phyloP scores from a whole-genome alignment of 2,329 filamentous ascomycete genomes.

The Ophiostoma fasciatum region DNA sequence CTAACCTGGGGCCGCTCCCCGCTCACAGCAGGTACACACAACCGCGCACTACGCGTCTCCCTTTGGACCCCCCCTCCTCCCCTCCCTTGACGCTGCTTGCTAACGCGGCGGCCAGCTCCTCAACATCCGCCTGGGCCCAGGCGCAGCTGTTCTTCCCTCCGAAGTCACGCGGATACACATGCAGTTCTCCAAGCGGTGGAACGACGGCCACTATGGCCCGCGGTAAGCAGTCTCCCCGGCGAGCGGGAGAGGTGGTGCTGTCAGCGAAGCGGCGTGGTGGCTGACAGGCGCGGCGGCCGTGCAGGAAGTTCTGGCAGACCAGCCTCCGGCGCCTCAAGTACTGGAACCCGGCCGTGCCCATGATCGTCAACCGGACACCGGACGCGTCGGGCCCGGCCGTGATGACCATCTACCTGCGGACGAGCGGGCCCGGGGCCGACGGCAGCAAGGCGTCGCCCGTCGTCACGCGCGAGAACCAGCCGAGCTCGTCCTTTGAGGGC shows the following conservation, averaged over 20 bases:
- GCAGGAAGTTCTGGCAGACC: slow-evolving; percentile 76
- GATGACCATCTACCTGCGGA: slow-evolving; percentile 50
- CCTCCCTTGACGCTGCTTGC: not conserved
- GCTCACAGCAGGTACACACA: slow-evolving; percentile 27
- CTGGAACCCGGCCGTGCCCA: slow-evolving; percentile 75
- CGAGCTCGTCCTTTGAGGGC: slow-evolving; percentile 32
- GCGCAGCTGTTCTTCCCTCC: slow-evolving; percentile 65
- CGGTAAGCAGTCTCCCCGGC: slow-evolving; percentile 32
- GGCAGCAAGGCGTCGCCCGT: slow-evolving; percentile 3
- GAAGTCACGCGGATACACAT: slow-evolving; percentile 63
- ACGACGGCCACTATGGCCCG: slow-evolving; percentile 57
- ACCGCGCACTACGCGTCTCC: not conserved
- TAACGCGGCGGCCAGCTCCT: slow-evolving; percentile 41
- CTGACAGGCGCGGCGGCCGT: slow-evolving; percentile 1
- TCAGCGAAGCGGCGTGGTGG: too few relatives aligned
- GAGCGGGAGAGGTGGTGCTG: not conserved
- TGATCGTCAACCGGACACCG: slow-evolving; percentile 60
- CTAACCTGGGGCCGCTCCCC: not conserved
- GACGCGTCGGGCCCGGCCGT: slow-evolving; percentile 41
- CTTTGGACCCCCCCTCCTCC: not conserved
- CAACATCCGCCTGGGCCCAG: slow-evolving; percentile 62
- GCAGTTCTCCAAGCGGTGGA: slow-evolving; percentile 48
- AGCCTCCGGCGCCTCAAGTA: slow-evolving; percentile 81
- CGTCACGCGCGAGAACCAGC: slow-evolving; percentile 21
- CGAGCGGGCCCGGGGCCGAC: slow-evolving; percentile 11